Evolutionary conservation across 495 filamentous ascomycete species (phyloP).

Genomic region (Podospora anserina): DNA sequence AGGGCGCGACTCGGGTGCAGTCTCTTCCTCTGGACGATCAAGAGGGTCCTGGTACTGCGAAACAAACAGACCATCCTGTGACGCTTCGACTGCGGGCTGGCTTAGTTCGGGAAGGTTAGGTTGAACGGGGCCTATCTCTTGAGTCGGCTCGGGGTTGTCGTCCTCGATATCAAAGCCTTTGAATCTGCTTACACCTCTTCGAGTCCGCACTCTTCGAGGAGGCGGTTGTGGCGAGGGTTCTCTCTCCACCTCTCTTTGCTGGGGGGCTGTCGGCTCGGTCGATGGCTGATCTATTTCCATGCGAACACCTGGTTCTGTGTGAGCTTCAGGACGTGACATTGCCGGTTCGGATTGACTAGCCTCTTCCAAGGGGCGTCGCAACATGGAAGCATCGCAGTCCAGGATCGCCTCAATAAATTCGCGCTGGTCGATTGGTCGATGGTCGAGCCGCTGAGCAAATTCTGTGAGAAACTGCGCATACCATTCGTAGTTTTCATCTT

Average conservation of each 20-base stretch:
- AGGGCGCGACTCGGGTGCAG: constrained; percentile 14
- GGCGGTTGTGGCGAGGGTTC: constrained; percentile 18
- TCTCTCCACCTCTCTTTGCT: constrained; percentile 11
- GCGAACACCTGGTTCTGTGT: constrained; percentile 8
- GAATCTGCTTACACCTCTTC: constrained; percentile 60
- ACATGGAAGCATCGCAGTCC: constrained; percentile 63
- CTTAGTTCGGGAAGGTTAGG: neutral
- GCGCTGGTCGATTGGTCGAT: constrained; percentile 81
- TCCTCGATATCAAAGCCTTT: constrained; percentile 59
- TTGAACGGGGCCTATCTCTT: neutral
- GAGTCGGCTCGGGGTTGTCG: neutral
- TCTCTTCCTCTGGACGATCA: constrained; percentile 20
- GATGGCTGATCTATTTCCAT: constrained; percentile 36
- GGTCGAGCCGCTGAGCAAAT: constrained; percentile 67
- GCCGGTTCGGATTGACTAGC: constrained; percentile 26
- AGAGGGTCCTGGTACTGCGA: constrained; percentile 35
- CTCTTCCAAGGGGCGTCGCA: constrained; percentile 61
- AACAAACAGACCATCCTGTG: constrained; percentile 32
- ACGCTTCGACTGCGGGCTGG: constrained; percentile 11
- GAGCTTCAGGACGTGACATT: constrained; percentile 7
- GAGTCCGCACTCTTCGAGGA: constrained; percentile 28
- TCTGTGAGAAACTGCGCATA: constrained; percentile 61
- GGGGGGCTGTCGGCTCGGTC: constrained; percentile 10
- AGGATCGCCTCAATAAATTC: constrained; percentile 93
- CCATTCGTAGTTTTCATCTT: constrained; percentile 64